phyloP scores from a whole-genome alignment of 2,329 filamentous ascomycete species.

The Diplodia sapinea region DNA sequence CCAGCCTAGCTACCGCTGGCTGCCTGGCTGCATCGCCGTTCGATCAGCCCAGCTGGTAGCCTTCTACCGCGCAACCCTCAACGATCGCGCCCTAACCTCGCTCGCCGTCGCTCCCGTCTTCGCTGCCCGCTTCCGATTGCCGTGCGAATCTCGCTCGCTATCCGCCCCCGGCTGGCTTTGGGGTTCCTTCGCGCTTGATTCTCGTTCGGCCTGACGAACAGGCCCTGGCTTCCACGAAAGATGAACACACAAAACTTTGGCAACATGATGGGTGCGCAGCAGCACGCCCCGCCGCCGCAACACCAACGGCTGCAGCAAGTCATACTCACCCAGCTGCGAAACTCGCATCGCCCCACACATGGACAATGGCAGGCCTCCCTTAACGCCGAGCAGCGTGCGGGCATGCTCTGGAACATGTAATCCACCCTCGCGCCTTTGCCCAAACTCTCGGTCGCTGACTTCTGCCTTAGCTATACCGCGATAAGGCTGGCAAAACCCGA shows the following conservation, averaged over 20 bases:
- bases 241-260: conserved; percentile 28
- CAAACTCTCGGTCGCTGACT: not conserved
- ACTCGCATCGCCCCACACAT: conserved; percentile 12
- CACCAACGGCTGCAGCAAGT: conserved; percentile 24
- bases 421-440: not conserved
- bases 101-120: conserved; percentile 12
- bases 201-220: conserved; percentile 1
- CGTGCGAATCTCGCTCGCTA: conserved; percentile 15
- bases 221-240: not conserved
- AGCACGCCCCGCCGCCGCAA: conserved; percentile 4
- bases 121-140: not conserved
- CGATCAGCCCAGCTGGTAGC: conserved; percentile 31
- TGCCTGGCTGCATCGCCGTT: conserved; percentile 31
- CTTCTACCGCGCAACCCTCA: conserved; percentile 13
- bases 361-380: conserved; percentile 19
- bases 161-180: conserved; percentile 29
- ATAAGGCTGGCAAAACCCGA: conserved; percentile 24
- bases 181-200: conserved; percentile 16
- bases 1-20: conserved; percentile 31
- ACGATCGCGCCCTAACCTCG: conserved; percentile 2
- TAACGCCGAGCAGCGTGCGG: conserved; percentile 4
- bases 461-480: conserved; percentile 9
- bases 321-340: conserved; percentile 17
- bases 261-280: conserved; percentile 27
- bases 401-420: conserved; percentile 28